These are phyloP conservation scores for Penicillium brevicompactum DNA, from an alignment of 2,329 filamentous ascomycete species.

Conservation along the genomic window DNA sequence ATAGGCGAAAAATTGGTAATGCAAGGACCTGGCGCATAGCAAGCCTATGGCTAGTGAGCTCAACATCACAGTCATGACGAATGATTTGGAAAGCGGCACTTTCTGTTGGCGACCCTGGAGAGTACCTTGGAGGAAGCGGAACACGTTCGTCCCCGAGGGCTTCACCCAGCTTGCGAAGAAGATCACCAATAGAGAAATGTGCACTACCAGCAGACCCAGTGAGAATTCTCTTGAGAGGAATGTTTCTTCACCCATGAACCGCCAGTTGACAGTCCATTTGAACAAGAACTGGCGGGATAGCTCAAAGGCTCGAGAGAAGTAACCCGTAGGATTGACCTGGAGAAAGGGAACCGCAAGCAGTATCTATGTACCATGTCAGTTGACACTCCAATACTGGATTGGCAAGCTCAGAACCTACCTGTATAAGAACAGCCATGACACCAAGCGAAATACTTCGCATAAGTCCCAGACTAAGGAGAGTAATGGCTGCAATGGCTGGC, in stretches of 20 bases:
- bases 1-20: slow-evolving; percentile 96
- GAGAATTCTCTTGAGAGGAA: slow-evolving; percentile 77
- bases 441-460: slow-evolving; percentile 67
- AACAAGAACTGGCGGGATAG: slow-evolving; percentile 88
- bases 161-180: slow-evolving; percentile 74
- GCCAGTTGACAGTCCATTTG: slow-evolving; percentile 99
- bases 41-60: slow-evolving; percentile 77
- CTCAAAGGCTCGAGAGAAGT: slow-evolving; percentile 84
- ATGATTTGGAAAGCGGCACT: slow-evolving; percentile 66
- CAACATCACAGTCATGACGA: slow-evolving; percentile 75
- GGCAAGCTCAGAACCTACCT: slow-evolving; percentile 55
- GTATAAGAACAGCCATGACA: slow-evolving; percentile 73
- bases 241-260: slow-evolving; percentile 80
- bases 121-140: slow-evolving; percentile 56
- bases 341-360: slow-evolving; percentile 68
- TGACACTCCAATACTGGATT: neutral
- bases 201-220: slow-evolving; percentile 64
- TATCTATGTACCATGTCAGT: slow-evolving; percentile 41
- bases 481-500: slow-evolving; percentile 75
- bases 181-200: slow-evolving; percentile 64
- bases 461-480: slow-evolving; percentile 74
- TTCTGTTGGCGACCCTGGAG: slow-evolving; percentile 58
- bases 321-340: slow-evolving; percentile 65
- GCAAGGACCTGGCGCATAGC: slow-evolving; percentile 82
- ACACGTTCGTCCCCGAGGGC: slow-evolving; percentile 62